Percentiles rank a stretch among this genome's conserved stretches.
These are phyloP conservation scores for Fusarium musae DNA, from an alignment of 2,329 filamentous ascomycete species.

Conservation along the genomic window DNA sequence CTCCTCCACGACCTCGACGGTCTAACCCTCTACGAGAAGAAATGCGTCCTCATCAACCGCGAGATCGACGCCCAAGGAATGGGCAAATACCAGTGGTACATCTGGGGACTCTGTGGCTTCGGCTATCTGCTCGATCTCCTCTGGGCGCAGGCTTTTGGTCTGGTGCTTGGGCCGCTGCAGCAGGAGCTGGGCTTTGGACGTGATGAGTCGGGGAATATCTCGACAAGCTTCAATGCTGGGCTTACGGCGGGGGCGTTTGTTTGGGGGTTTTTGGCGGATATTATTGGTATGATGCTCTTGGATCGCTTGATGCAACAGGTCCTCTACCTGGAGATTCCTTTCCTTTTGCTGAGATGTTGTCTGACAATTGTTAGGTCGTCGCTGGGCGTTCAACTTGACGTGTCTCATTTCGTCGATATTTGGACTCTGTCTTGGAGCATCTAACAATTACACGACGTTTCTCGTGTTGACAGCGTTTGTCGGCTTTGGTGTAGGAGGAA, in stretches of 20 bases:
- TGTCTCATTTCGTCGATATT: constrained; percentile 65
- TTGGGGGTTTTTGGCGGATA: constrained; percentile 66
- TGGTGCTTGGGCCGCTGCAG: constrained; percentile 63
- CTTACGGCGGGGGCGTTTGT: constrained; percentile 65
- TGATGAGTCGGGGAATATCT: constrained; percentile 57
- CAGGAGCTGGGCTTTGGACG: constrained; percentile 65
- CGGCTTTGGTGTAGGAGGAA: constrained; percentile 64
- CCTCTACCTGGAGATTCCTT: background rate
- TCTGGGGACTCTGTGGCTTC: constrained; percentile 64
- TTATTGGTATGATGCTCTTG: constrained; percentile 48
- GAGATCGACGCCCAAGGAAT: constrained; percentile 65
- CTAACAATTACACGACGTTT: constrained; percentile 61
- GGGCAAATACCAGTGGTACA: constrained; percentile 64
- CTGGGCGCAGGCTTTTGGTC: constrained; percentile 68
- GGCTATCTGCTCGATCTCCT: constrained; percentile 66
- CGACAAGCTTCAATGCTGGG: constrained; percentile 63
- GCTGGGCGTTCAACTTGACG: constrained; percentile 68
- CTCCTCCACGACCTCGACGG: constrained; percentile 34
- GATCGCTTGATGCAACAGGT: background rate
- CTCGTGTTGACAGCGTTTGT: constrained; percentile 64
- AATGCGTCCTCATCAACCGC: constrained; percentile 50
- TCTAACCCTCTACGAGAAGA: constrained; percentile 49
- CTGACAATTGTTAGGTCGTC: constrained; percentile 50
- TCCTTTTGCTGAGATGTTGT: accelerated
- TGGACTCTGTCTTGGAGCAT: constrained; percentile 61